Evolutionary conservation across 768 basidiomycete species (phyloP).

Genomic region (Panellus pusillus): DNA sequence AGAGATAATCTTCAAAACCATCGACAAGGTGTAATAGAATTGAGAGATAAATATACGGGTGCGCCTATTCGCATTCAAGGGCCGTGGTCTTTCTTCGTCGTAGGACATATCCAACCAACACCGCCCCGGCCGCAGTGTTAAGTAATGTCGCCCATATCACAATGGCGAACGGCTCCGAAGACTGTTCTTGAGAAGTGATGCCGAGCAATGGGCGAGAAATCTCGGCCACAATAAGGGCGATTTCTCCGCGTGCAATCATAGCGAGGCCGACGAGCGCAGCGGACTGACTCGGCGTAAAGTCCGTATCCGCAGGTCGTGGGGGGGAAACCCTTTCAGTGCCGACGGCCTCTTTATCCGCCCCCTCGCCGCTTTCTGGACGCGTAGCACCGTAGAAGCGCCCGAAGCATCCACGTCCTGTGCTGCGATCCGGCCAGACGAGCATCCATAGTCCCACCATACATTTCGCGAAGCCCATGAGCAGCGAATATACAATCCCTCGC

Average conservation of each 20-base stretch:
- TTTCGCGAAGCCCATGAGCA: constrained; percentile 61
- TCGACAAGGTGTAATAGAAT: no score
- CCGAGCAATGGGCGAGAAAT: constrained; percentile 36
- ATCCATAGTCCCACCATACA: constrained; percentile 47
- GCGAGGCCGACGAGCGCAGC: constrained; percentile 51
- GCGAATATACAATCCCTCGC: constrained; percentile 44
- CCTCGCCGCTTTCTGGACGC: not conserved
- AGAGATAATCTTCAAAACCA: no score
- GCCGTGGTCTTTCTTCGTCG: not conserved
- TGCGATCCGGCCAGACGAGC: constrained; percentile 32
- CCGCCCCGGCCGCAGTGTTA: constrained; percentile 52
- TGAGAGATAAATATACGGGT: no score
- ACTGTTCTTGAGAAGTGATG: constrained; percentile 1
- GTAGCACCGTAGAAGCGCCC: not conserved
- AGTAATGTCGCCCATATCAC: constrained; percentile 58
- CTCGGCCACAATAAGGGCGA: constrained; percentile 61
- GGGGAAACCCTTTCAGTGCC: not conserved
- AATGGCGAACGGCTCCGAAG: constrained; percentile 49
- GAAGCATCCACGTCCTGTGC: constrained; percentile 15
- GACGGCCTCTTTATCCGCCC: not conserved
- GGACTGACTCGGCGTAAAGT: constrained; percentile 25
- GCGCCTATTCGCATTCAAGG: no score
- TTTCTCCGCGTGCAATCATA: constrained; percentile 70
- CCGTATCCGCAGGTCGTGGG: not conserved
- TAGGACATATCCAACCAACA: constrained; percentile 7